A percentile compares a stretch with the other conserved stretches of the same genome.
Conservation (phyloP, 495 filamentous ascomycete species). For the Staphylotrichum tortipilum region DNA sequence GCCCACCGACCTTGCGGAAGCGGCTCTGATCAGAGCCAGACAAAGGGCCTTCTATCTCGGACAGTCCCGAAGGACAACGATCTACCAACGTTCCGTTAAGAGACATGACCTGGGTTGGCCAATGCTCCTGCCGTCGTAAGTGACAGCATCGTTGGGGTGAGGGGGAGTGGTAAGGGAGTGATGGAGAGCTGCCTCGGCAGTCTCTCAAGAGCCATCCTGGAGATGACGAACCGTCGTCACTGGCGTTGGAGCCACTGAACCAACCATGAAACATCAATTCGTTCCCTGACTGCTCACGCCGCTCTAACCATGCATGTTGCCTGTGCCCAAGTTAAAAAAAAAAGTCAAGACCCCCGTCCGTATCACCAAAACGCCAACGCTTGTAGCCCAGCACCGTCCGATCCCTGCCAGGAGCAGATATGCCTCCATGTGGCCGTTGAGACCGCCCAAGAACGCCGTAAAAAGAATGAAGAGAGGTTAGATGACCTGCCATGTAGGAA, state of each 20-base stretch:
- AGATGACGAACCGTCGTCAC: neutral
- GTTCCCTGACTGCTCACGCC: conserved; percentile 27
- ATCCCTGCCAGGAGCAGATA: conserved; percentile 7
- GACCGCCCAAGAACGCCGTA: neutral
- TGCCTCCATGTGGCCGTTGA: neutral
- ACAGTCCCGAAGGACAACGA: conserved; percentile 28
- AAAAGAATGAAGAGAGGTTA: conserved; percentile 5
- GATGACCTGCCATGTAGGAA: conserved; percentile 12
- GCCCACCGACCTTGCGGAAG: conserved; percentile 47
- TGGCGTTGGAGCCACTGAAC: conserved; percentile 3
- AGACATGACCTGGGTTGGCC: conserved; percentile 40
- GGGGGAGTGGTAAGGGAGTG: neutral
- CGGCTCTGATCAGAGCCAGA: conserved; percentile 33
- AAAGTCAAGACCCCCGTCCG: conserved; percentile 9
- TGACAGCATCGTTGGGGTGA: conserved; percentile 41
- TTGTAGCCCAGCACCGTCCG: conserved; percentile 14
- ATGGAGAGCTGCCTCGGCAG: neutral
- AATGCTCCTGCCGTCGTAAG: conserved; percentile 41
- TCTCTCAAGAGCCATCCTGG: no score
- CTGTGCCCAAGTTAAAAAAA: conserved; percentile 9
- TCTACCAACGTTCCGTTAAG: conserved; percentile 57
- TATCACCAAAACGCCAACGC: conserved; percentile 25
- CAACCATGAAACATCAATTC: conserved; percentile 21
- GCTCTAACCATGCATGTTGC: conserved; percentile 16
- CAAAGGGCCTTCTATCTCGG: conserved; percentile 61